These are phyloP conservation scores for Talaromyces piceae DNA, from an alignment of 2,329 filamentous ascomycete species.

Conservation along the genomic window DNA sequence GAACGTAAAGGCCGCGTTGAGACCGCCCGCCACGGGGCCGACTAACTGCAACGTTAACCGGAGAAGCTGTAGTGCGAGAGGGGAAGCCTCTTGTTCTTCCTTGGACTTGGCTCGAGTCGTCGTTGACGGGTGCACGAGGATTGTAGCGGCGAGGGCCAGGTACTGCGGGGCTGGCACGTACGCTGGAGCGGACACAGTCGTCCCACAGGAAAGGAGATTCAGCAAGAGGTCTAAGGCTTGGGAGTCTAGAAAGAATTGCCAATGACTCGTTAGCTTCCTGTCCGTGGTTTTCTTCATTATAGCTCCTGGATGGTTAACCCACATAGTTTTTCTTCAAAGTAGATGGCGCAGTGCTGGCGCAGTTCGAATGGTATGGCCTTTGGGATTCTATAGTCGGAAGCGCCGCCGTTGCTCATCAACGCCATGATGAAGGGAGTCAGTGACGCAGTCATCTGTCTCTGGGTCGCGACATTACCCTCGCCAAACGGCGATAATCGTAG, in stretches of 20 bases:
- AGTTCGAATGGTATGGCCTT: conserved; percentile 56
- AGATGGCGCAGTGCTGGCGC: conserved; percentile 60
- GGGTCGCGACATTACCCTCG: background rate
- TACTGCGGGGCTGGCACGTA: conserved; percentile 64
- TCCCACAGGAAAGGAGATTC: conserved; percentile 27
- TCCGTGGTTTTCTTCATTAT: background rate
- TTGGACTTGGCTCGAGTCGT: conserved; percentile 63
- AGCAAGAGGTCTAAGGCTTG: conserved; percentile 58
- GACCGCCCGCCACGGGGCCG: conserved; percentile 62
- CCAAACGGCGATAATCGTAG: background rate
- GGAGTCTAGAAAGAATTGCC: conserved; percentile 38
- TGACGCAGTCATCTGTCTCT: background rate
- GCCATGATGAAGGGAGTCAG: background rate
- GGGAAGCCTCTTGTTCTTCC: conserved; percentile 56
- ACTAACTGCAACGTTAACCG: conserved; percentile 57
- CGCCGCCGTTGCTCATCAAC: background rate
- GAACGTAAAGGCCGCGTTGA: conserved; percentile 68
- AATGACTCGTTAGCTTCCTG: conserved; percentile 8
- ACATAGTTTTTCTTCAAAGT: conserved; percentile 69
- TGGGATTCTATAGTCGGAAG: conserved; percentile 44
- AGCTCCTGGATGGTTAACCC: conserved; percentile 24
- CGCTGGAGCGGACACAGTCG: conserved; percentile 39
- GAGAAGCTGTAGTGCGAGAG: conserved; percentile 63
- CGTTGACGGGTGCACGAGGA: conserved; percentile 72
- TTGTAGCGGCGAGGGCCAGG: conserved; percentile 67